Evolutionary conservation across 2,329 filamentous ascomycete genomes (phyloP).

Genomic region (Fusarium sp.): DNA sequence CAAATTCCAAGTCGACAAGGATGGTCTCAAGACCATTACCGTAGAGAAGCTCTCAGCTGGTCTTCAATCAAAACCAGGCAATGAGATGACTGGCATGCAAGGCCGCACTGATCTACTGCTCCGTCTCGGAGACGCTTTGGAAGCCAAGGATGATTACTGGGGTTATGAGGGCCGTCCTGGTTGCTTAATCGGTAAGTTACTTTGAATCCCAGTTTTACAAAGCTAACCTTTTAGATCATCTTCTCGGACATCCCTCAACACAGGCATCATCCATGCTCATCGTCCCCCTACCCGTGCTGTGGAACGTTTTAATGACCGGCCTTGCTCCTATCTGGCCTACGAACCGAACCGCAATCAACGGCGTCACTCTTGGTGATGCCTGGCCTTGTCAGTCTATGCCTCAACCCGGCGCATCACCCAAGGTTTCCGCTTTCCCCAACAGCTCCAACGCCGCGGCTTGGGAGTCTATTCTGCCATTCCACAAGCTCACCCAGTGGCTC

Average conservation of each 20-base stretch:
- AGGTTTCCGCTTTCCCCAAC: slow-evolving; percentile 47
- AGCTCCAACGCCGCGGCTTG: slow-evolving; percentile 59
- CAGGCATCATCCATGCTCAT: slow-evolving; percentile 90
- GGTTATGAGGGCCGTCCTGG: slow-evolving; percentile 87
- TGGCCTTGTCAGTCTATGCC: slow-evolving; percentile 93
- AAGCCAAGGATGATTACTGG: slow-evolving; percentile 84
- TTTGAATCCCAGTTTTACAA: not conserved
- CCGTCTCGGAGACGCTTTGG: slow-evolving; percentile 79
- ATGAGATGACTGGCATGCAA: slow-evolving; percentile 86
- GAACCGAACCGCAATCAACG: slow-evolving; percentile 88
- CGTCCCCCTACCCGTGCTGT: slow-evolving; percentile 87
- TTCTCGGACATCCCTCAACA: slow-evolving; percentile 91
- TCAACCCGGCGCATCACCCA: slow-evolving; percentile 60
- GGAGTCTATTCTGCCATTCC: slow-evolving; percentile 89
- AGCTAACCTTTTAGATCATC: slow-evolving; percentile 75
- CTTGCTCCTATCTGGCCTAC: slow-evolving; percentile 89
- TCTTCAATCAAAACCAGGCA: slow-evolving; percentile 84
- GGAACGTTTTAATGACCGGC: slow-evolving; percentile 90
- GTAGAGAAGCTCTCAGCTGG: slow-evolving; percentile 81
- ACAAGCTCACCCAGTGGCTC: slow-evolving; percentile 96
- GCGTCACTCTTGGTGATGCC: slow-evolving; percentile 88
- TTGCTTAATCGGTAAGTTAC: slow-evolving; percentile 85
- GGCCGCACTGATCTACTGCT: slow-evolving; percentile 85
- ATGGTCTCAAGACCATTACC: slow-evolving; percentile 80
- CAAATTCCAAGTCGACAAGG: slow-evolving; percentile 90